Conservation (phyloP, 768 basidiomycete genomes). For the Pulveroboletus ravenelii region DNA sequence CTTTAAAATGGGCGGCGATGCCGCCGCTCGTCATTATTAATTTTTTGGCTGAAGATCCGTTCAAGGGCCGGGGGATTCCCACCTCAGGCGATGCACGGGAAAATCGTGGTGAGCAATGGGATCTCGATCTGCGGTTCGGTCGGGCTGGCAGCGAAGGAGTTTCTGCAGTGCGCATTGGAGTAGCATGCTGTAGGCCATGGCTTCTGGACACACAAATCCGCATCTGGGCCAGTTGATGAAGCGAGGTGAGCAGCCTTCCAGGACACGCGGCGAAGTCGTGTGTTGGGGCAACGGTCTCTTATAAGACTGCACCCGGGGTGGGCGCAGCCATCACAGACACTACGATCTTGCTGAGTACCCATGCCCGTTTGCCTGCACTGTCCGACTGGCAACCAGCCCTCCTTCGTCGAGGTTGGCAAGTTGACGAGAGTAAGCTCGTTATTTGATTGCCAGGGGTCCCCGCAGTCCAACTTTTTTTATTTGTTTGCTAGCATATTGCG, state of each 20-base stretch:
- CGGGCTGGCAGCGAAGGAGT: conserved; percentile 6
- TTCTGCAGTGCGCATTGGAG: conserved; percentile 19
- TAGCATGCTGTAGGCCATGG: conserved; percentile 21
- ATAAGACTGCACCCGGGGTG: conserved; percentile 22
- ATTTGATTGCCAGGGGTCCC: background rate
- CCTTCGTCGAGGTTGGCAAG: conserved; percentile 15
- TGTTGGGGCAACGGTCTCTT: conserved; percentile 29
- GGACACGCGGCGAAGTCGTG: conserved; percentile 32
- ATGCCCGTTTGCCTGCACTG: conserved; percentile 27
- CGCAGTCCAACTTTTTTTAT: conserved; percentile 5
- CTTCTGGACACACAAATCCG: conserved; percentile 20
- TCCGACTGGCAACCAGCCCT: conserved; percentile 19
- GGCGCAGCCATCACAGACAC: conserved; percentile 9
- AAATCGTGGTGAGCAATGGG: background rate
- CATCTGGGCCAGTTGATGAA: conserved; percentile 19
- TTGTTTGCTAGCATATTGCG: conserved; percentile 20
- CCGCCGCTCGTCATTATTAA: background rate
- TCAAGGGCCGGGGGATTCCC: conserved; percentile 22
- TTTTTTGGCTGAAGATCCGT: background rate
- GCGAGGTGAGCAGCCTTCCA: conserved; percentile 24
- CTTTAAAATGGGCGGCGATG: background rate
- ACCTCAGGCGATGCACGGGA: conserved; percentile 6
- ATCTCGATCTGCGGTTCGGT: conserved; percentile 1
- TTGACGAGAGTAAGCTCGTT: conserved; percentile 16
- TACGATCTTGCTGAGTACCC: conserved; percentile 11